Percentiles rank a stretch among this genome's conserved stretches.
phyloP scores from a whole-genome alignment of 2,329 filamentous ascomycete species.

The Pseudogymnoascus sp. region DNA sequence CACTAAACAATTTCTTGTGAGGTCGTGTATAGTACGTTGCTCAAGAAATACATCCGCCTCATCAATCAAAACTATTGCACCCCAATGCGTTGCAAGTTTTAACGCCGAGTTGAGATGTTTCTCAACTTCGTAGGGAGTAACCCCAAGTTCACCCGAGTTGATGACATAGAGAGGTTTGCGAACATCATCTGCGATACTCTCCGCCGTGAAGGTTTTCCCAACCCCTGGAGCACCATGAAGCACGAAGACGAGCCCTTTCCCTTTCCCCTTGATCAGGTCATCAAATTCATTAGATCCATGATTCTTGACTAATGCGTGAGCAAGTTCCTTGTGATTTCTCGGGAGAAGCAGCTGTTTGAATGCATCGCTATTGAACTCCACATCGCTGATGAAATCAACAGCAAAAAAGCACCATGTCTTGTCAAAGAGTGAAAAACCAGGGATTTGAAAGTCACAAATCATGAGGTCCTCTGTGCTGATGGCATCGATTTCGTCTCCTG shows the following conservation, averaged over 20 bases:
- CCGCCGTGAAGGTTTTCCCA: constrained; percentile 22
- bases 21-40: constrained; percentile 23
- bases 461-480: constrained; percentile 12
- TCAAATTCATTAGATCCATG: not conserved
- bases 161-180: constrained; percentile 28
- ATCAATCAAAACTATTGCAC: constrained; percentile 28
- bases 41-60: constrained; percentile 34
- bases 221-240: not conserved
- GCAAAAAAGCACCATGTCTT: constrained; percentile 17
- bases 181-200: constrained; percentile 30
- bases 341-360: constrained; percentile 24
- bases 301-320: constrained; percentile 17
- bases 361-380: constrained; percentile 20
- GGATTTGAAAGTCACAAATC: constrained; percentile 13
- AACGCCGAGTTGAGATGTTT: constrained; percentile 14
- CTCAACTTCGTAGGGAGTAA: constrained; percentile 8
- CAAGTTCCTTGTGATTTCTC: constrained; percentile 21
- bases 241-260: not conserved
- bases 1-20: constrained; percentile 28
- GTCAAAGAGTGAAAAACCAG: constrained; percentile 15
- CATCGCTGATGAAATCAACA: constrained; percentile 10
- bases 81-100: constrained; percentile 21
- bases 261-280: not conserved
- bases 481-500: not conserved
- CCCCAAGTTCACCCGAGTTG: constrained; percentile 25